Evolutionary conservation across 768 basidiomycete species (phyloP), one percentile per base, ranked within the genome.

Genomic region (Sporobolomyces phaffii): DNA sequence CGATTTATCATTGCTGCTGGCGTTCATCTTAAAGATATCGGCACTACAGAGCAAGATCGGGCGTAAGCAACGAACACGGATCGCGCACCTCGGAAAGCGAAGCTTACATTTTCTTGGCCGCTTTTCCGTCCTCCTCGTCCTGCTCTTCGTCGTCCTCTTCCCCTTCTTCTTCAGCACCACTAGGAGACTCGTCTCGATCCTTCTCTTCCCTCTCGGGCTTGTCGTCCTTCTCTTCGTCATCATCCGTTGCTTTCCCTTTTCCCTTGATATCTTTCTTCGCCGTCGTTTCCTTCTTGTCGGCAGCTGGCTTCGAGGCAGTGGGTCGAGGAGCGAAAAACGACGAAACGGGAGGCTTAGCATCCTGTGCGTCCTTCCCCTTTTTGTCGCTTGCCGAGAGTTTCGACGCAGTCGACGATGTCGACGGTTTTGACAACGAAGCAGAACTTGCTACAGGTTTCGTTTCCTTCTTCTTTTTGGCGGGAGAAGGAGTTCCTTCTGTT

Each of bases 61-160:
- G 52, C 36, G 33, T 43, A 14, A 3, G 26, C 34, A 34, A 3
- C 47, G 15, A 33, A 8, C 5, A 38, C 6, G 44, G 26, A 5
- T 34, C 26, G 5, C 9, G 2, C 7, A 10, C 13, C 7, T 26
- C 34, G 17, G 9, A 9, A 29, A 47, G 10, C 18, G n/a, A 41
- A 17, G 24, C 70, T 33, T 31, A 72, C 70, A 72, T 64, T 49
- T 72, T 67, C 17, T 45, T 60, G 1, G 70, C 64, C 3, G 70
- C 59, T 52, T 62, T 56, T 33, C 44, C 54, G 6, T 68, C 63
- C 41, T 72, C 62, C 45, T 65, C 64, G 24, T 60, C 44, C 24
- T 68, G 60, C 18, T 66, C 56, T 38, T 61, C 65, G 13, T 61
- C 66, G 14, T 62, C 65, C 8, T 69, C 62, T 28, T 69, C 68